Base-by-base conservation (phyloP, 2,329 filamentous ascomycete genomes). In the Arachnopeziza araneosa region DNA sequence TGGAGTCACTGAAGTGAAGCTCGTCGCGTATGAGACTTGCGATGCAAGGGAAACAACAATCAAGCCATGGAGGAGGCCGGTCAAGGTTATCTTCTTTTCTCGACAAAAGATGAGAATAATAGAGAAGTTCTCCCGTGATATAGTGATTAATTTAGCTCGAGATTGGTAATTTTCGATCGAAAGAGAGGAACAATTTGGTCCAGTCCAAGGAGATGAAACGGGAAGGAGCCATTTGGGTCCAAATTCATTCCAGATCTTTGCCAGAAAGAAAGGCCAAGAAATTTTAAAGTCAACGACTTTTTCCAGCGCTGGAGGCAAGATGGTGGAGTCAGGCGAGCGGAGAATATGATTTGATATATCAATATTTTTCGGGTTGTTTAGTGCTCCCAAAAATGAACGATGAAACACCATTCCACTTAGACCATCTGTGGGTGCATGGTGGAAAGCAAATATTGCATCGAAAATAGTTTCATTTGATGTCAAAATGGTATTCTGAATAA, bases 401-500 rank as follows among this genome's bases (percentile, higher is more conserved):
- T 85, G 83, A 63, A 86, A 83, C 1, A 75, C 66, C 26, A 72
- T 70, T 0, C 77, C 78, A 63, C 78, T 77, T 14, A 76, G 72
- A 1, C 83, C 83, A 63, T 85, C 83, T 24, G 76, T 75, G 21
- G 85, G 71, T 0, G 76, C 74, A 64, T 85, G 83, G 62, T 85
- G 83, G 36, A 74, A 80, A 5, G 75, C 73, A 63, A 84, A 81
- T 6, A 77, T 63, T 14, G 82, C 24, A 60, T 64, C 60, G 56
- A 67, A 63, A 49, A 54, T 24, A 48, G 58, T 32, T 53, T 44
- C 56, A 56, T 54, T 26, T 53, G 36, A n/a, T 52, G 32, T 9
- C 24, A 54, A 23, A 6, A 68, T 60, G 32, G 62, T 61, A 48
- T 62, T 62, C 32, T 70, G 66, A 23, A 77, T 67, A 51, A 80